Conservation (phyloP, 257 asterid genomes). For the Salvia miltiorrhiza region DNA sequence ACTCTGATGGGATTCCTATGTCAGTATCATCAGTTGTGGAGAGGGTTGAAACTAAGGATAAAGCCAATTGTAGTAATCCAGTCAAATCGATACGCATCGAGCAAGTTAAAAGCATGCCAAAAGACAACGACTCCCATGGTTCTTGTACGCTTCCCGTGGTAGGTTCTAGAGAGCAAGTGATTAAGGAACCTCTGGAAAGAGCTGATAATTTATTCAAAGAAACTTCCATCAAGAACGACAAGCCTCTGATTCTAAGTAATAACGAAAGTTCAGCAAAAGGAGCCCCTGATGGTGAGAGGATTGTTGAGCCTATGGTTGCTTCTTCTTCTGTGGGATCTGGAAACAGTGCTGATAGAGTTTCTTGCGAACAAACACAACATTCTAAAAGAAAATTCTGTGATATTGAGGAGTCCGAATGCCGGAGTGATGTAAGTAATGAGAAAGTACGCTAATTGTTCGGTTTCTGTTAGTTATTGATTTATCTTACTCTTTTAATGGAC, state of each 20-base stretch:
- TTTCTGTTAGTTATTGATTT: background rate
- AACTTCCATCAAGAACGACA: slow-evolving; percentile 35
- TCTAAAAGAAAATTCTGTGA: slow-evolving; percentile 65
- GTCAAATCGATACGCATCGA: slow-evolving; percentile 29
- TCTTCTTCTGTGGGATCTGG: slow-evolving; percentile 94
- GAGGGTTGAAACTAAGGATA: slow-evolving; percentile 33
- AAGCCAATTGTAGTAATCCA: slow-evolving; percentile 25
- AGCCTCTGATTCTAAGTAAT: slow-evolving; percentile 15
- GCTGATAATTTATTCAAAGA: slow-evolving; percentile 35
- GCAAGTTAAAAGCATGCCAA: slow-evolving; percentile 21
- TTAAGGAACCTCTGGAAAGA: slow-evolving; percentile 33
- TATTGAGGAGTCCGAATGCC: slow-evolving; percentile 61
- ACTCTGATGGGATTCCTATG: slow-evolving; percentile 35
- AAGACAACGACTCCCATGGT: slow-evolving; percentile 29
- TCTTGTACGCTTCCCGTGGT: slow-evolving; percentile 24
- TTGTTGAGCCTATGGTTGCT: slow-evolving; percentile 58
- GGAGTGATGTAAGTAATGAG: slow-evolving; percentile 65
- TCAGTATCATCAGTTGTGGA: slow-evolving; percentile 34
- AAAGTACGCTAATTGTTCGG: background rate
- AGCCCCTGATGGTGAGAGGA: slow-evolving; percentile 42
- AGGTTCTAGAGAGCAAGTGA: slow-evolving; percentile 24
- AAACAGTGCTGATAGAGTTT: slow-evolving; percentile 66
- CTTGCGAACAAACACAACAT: slow-evolving; percentile 55
- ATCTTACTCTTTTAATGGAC: slow-evolving; percentile 20
- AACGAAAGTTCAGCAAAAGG: slow-evolving; percentile 28